Percentiles rank a stretch among this genome's conserved stretches.
phyloP scores from a whole-genome alignment of 495 filamentous ascomycete species.

The Aspergillus ellipticus region DNA sequence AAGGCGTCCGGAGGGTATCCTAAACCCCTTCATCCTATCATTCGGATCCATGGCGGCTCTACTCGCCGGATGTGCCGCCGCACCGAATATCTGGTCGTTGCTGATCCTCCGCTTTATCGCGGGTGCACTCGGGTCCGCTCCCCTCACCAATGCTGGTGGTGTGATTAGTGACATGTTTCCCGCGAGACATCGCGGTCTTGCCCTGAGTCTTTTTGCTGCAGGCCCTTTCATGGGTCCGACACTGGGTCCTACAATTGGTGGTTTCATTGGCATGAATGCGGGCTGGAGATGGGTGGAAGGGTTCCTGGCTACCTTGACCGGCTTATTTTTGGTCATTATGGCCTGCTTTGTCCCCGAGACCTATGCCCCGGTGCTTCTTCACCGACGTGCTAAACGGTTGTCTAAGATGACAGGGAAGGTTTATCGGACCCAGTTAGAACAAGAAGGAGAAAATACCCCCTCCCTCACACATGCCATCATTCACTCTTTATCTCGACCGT shows the following conservation, averaged over 20 bases:
- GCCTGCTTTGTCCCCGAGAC: slow-evolving; percentile 53
- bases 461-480: slow-evolving; percentile 38
- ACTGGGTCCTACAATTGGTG: slow-evolving; percentile 47
- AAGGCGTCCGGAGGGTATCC: no score
- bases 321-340: slow-evolving; percentile 23
- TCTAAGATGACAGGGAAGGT: slow-evolving; percentile 51
- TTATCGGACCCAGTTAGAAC: slow-evolving; percentile 48
- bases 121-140: slow-evolving; percentile 59
- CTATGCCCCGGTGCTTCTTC: slow-evolving; percentile 54
- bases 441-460: slow-evolving; percentile 24
- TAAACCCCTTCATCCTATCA: no score
- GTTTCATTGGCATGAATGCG: slow-evolving; percentile 42
- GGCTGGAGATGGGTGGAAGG: slow-evolving; percentile 57
- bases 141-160: slow-evolving; percentile 59
- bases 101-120: slow-evolving; percentile 64
- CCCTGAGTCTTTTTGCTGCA: slow-evolving; percentile 49
- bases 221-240: slow-evolving; percentile 59
- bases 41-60: no score
- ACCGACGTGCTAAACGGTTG: slow-evolving; percentile 42
- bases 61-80: no score
- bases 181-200: slow-evolving; percentile 51
- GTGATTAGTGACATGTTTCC: slow-evolving; percentile 62
- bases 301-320: slow-evolving; percentile 14
- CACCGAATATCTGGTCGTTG: slow-evolving; percentile 56
- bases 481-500: slow-evolving; percentile 35